Evolutionary conservation across 208 protist genomes (phyloP).

Genomic region (Wallacemonas collosoma): DNA sequence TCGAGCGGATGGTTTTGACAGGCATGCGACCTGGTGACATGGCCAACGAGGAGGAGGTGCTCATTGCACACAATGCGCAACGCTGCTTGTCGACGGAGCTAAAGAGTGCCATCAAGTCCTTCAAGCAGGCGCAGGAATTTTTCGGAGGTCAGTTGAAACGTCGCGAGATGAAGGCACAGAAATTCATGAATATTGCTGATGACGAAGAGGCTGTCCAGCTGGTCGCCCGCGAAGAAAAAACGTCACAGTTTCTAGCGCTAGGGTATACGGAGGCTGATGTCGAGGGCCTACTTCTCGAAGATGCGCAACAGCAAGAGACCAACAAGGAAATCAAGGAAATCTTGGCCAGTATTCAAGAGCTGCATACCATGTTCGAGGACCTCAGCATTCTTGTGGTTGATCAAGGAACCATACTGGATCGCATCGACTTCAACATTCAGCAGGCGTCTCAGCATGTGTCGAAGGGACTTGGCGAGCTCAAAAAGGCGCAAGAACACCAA

Average conservation of each 20-base stretch:
- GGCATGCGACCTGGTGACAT: slow-evolving; percentile 41
- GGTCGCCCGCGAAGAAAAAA: slow-evolving; percentile 60
- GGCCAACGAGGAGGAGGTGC: slow-evolving; percentile 51
- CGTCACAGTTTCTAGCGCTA: slow-evolving; percentile 69
- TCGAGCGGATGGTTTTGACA: slow-evolving; percentile 68
- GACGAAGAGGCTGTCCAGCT: slow-evolving; percentile 49
- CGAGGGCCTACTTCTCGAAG: slow-evolving; percentile 67
- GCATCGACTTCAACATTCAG: slow-evolving; percentile 92
- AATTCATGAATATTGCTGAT: slow-evolving; percentile 65
- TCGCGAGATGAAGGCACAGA: slow-evolving; percentile 47
- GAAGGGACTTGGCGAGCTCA: slow-evolving; percentile 68
- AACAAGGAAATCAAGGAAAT: slow-evolving; percentile 84
- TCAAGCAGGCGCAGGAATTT: slow-evolving; percentile 62
- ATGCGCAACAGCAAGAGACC: slow-evolving; percentile 54
- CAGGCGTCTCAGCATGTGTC: slow-evolving; percentile 50
- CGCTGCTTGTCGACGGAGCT: slow-evolving; percentile 50
- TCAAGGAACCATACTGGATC: slow-evolving; percentile 91
- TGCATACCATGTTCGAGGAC: slow-evolving; percentile 87
- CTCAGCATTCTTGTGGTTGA: slow-evolving; percentile 76
- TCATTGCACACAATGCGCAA: slow-evolving; percentile 46
- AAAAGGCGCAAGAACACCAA: slow-evolving; percentile 82
- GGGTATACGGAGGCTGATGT: slow-evolving; percentile 85
- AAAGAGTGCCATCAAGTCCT: slow-evolving; percentile 35
- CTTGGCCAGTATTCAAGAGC: slow-evolving; percentile 77
- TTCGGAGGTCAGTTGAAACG: slow-evolving; percentile 54